Base-by-base conservation (phyloP, 345 rosid genomes). In the Syzygium oleosum region DNA sequence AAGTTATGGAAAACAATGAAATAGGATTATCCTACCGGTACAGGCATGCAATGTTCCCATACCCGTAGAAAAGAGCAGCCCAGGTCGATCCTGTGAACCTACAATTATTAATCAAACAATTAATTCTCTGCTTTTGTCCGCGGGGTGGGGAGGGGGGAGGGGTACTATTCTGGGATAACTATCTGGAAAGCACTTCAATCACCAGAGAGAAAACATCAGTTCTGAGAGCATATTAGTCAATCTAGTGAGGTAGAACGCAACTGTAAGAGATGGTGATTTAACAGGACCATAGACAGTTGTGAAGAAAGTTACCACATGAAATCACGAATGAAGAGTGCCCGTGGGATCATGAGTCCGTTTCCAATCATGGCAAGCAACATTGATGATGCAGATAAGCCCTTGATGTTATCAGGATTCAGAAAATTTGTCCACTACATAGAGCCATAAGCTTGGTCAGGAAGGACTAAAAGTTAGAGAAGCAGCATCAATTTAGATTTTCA, bases 341-440 rank as follows among this genome's bases (percentile, higher is more conserved):
- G 97, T 55, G 99, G 98, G 54, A 97, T 87, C 99, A 96, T 93
- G 65, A 97, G 98, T 85, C 97, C 99, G 84, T 97, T 97, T 80
- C 99, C 99, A 79, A 92, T 93, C 99, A 96, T 94, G 78, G 95
- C 95, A 90, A 97, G 97, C 90, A 97, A 84, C 99, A 96, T 97
- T 84, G 99, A 90, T 80, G 93, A 78, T 49, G 97, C 94, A 52
- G 99, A 97, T 90, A 97, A 87, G 87, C 98, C 99, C 91, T 90
- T 97, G 52, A 97, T 94, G 90, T 97, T 97, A 53, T 95, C 94
- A 55, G 99, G 99, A 87, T 91, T 93, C 88, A 94, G 90, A 87
- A 94, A 95, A 91, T 97, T 97, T 87, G 98, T 95, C 99, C 98
- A 96, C 99, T 97, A 94, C 77, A 91, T 51, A 88, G 84, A 83